Base-by-base conservation (phyloP, 495 filamentous ascomycete species). In the Xylaria cubensis region DNA sequence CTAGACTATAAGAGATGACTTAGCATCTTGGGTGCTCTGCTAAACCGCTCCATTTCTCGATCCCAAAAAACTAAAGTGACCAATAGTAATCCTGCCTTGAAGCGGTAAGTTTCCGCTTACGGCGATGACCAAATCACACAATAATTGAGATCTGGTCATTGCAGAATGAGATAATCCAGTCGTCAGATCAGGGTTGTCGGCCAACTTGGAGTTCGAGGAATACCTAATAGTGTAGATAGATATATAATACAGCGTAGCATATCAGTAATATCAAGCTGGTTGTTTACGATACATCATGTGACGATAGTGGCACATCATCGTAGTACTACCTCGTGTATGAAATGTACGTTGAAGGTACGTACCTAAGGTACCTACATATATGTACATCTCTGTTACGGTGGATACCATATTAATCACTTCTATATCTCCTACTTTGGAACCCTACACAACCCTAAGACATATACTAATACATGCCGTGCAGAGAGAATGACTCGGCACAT, bases 1-100 rank as follows among this genome's bases (percentile, higher is more conserved):
- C 61, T 44, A 42, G 36, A 10, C 36, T 53, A 51, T n/a, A 55
- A 68, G 36, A 56, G 59, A 74, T 69, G 61, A 2, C 72, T 72
- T 74, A 61, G 72, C 51, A 73, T 64, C 74, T 72, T 66, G n/a
- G 36, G 34, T 50, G 36, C 50, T 29, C 39, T 69, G 29, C 46
- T 48, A 67, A 70, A 56, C 34, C n/a, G n/a, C 19, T 44, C 21
- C 65, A 56, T 44, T 64, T 46, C 61, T 41, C 61, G 61, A 44
- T 36, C 61, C 41, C 15, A 64, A 34, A 6, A 46, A 17, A 46
- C 24, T 7, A 24, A 34, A 32, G 39, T 19, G 34, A 39, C 65
- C 65, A 67, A 67, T 67, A 21, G 13, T 12, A 67, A 42, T 42
- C 19, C 50, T 56, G 46, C 21, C 50, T 67, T 24, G 34, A 17